Evolutionary conservation across 2,329 filamentous ascomycete species (phyloP), one percentile per base, ranked within the genome.

Genomic region (Paramyrothecium roridum): DNA sequence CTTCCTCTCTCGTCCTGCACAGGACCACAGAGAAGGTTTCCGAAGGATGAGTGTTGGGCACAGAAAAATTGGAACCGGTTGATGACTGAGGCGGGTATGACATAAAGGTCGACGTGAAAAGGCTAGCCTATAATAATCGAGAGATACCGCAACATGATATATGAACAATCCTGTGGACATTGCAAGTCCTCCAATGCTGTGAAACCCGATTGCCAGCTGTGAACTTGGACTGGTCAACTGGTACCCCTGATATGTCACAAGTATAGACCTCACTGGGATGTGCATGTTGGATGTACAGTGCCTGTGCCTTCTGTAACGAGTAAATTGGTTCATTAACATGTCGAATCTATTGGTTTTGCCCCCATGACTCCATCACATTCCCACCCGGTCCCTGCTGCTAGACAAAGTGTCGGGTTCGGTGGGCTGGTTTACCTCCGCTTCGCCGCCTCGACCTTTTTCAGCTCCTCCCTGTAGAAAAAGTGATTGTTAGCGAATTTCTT

Each of bases 371-470:
- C 26, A 6, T 30, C 26, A 30, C 26, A 6, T 30, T 4, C 26
- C 26, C 26, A 30, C 26, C 4, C 26, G 4, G 26, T 30, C 26
- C 26, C 26, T 6, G 26, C 26, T 30, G 26, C 26, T 30, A 30
- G 26, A 30, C 26, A 10, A 6, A 30, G 26, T 30, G 26, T 10
- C 26, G 26, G 26, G 4, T 30, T 30, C 26, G 10, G 26, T 30
- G 26, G 26, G 33, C 20, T 43, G 48, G 40, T 48, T 64, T 63
- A 84, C 76, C 81, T 78, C 66, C 83, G 83, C 78, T 90, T 90
- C 59, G 84, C 80, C 45, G 86, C 83, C 72, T 95, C 91, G 67
- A 97, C 90, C 78, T 96, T 97, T 82, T 96, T 96, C 61, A 97
- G 78, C 74, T 98, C 93, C 75, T 96, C 90, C 77, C 89, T 93